These are phyloP conservation scores for Selaginella tamariscina DNA, from an alignment of 75 land plant species.

Conservation along the genomic window DNA sequence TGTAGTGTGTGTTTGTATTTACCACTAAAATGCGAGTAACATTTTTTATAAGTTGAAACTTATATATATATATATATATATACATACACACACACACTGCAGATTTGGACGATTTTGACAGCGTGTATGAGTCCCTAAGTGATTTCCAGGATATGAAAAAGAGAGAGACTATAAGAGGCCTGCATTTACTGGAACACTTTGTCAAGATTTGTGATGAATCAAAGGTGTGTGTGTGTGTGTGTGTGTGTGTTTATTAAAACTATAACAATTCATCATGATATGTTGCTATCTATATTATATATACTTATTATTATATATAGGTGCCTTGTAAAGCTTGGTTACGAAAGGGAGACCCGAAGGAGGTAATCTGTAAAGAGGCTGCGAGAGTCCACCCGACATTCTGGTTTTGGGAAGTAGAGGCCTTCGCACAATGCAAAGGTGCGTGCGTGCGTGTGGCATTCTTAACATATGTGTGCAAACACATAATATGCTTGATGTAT, in stretches of 20 bases:
- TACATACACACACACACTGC: no score
- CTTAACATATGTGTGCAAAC: background rate
- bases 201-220: constrained; percentile 50
- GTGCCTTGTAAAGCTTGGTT: constrained; percentile 79
- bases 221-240: no score
- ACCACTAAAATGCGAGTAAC: no score
- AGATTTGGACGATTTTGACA: constrained; percentile 76
- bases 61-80: no score
- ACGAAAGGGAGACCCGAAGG: constrained; percentile 72
- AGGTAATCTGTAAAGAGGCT: constrained; percentile 62
- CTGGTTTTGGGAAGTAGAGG: constrained; percentile 77
- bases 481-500: background rate
- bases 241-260: no score
- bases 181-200: constrained; percentile 64
- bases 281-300: background rate
- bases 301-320: constrained; percentile 19
- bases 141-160: constrained; percentile 41
- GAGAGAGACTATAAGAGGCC: constrained; percentile 39
- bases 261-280: no score
- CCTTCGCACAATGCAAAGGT: constrained; percentile 75
- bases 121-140: constrained; percentile 57
- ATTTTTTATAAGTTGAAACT: no score
- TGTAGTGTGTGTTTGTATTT: no score
- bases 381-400: constrained; percentile 55
- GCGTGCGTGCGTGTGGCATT: no score